phyloP scores from a whole-genome alignment of 495 filamentous ascomycete species.

The Pyrenopolyporus hunteri region DNA sequence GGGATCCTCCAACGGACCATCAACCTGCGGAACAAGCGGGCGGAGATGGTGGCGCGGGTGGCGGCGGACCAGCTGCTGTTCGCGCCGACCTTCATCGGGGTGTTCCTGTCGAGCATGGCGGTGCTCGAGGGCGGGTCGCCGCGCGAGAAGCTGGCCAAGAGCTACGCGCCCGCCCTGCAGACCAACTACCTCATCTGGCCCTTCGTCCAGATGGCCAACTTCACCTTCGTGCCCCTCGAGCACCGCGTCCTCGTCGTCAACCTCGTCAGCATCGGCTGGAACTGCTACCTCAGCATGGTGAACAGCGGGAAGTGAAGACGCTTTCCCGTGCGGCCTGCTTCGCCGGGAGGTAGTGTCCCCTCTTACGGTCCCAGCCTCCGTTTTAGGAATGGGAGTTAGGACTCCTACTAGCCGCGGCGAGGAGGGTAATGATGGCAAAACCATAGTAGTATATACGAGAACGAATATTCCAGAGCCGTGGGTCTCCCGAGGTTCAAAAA shows the following conservation, averaged over 20 bases:
- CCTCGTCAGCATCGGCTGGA: slow-evolving; percentile 83
- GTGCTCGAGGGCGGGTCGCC: slow-evolving; percentile 80
- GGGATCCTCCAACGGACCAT: slow-evolving; percentile 70
- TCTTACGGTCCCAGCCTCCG: too few relatives aligned
- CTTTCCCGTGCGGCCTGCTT: neutral
- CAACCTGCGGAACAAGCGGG: slow-evolving; percentile 64
- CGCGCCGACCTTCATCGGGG: slow-evolving; percentile 77
- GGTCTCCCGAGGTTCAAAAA: slow-evolving; percentile 11
- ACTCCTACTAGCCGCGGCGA: neutral
- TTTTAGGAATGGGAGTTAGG: too few relatives aligned
- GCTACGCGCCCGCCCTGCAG: slow-evolving; percentile 70
- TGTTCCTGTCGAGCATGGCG: slow-evolving; percentile 87
- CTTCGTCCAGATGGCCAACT: slow-evolving; percentile 87
- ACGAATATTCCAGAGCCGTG: neutral
- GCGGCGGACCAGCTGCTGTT: slow-evolving; percentile 85
- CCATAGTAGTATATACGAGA: slow-evolving; percentile 4
- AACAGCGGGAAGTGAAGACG: slow-evolving; percentile 32
- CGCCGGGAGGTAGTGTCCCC: too few relatives aligned
- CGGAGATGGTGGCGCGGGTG: slow-evolving; percentile 81
- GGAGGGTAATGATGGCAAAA: neutral
- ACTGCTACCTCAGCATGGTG: slow-evolving; percentile 81
- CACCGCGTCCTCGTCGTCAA: slow-evolving; percentile 90
- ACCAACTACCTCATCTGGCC: slow-evolving; percentile 96
- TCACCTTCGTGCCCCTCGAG: slow-evolving; percentile 86
- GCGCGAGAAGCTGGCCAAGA: slow-evolving; percentile 70